Conservation (phyloP, 805 yeast species). For the Wickerhamiella bombiphila region DNA sequence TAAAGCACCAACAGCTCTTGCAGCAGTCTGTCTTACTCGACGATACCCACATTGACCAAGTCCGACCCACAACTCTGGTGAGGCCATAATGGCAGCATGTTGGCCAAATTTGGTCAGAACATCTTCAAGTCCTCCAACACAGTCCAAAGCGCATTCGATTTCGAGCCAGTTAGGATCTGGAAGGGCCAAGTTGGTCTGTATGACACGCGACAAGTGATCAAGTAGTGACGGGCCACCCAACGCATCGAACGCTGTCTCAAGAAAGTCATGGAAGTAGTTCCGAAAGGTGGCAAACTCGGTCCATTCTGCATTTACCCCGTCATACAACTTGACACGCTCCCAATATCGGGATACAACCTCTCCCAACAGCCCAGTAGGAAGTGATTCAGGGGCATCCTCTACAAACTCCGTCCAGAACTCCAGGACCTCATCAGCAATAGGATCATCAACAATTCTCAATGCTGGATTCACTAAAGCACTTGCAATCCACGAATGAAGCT, state of each 20-base stretch:
- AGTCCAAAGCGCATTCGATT: slow-evolving; percentile 48
- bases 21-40: slow-evolving; percentile 37
- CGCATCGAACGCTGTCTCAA: slow-evolving; percentile 55
- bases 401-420: slow-evolving; percentile 25
- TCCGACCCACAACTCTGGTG: too few species aligned
- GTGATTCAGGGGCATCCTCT: slow-evolving; percentile 21
- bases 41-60: too few species aligned
- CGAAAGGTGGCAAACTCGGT: slow-evolving; percentile 57
- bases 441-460: slow-evolving; percentile 19
- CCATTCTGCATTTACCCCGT: slow-evolving; percentile 19
- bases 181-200: slow-evolving; percentile 2
- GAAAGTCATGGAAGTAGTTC: slow-evolving; percentile 59
- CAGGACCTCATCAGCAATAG: slow-evolving; percentile 18
- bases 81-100: too few species aligned
- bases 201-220: slow-evolving; percentile 25
- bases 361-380: slow-evolving; percentile 21
- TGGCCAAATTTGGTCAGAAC: too few species aligned
- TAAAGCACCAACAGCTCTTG: slow-evolving; percentile 43
- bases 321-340: slow-evolving; percentile 39
- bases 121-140: slow-evolving; percentile 41
- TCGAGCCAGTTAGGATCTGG: slow-evolving; percentile 24
- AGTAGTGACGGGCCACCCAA: slow-evolving; percentile 38
- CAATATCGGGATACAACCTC: slow-evolving; percentile 51
- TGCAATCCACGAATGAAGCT: slow-evolving; percentile 10
- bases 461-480: slow-evolving; percentile 8